Evolutionary conservation across 192 early-diverging fungal species (phyloP), one percentile per base, ranked within the genome.

Genomic region (Thoreauomyces humboldtii): DNA sequence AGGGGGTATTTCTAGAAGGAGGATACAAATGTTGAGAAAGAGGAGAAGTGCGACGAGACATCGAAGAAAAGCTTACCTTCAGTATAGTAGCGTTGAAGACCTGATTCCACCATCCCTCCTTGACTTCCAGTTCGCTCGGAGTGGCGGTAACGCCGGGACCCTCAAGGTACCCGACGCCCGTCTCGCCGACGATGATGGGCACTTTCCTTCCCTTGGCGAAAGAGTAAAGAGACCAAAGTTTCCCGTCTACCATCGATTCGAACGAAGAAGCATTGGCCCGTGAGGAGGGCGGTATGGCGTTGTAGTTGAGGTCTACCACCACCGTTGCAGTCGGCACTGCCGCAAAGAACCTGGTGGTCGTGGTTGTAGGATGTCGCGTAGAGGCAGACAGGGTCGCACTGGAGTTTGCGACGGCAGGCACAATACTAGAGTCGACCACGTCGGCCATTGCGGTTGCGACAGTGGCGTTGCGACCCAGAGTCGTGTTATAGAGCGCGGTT

Each of bases 101-200:
- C 33, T 71, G 69, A 11, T 36, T 48, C 61, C 60, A 58, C 69
- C 69, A 78, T 9, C 70, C 57, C 15, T 43, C 42, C 59, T 78
- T 77, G 51, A 78, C 61, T 15, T 35, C 63, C 35, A 78, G 43
- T 54, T 77, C 70, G 4, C 52, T 54, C 44, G 62, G 58, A 15
- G 38, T 14, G 2, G 69, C 17, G 4, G 61, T 19, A 9, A 58
- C 55, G 21, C 38, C 58, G 11, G 47, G 14, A 38, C 56, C 51
- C 19, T 12, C 45, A 0, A 77, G 35, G 43, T 75, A 62, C 29
- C 51, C 74, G 21, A 65, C 47, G 5, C 70, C 73, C 17, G 71
- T 64, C 48, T 78, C 73, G 50, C 63, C 29, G 19, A 77, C 52
- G 6, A 67, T 28, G 14, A 77, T 46, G 17, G 68, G 72, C 59